Percentiles rank a stretch among this genome's conserved stretches.
Evolutionary conservation across 2,329 filamentous ascomycete species (phyloP).

Genomic region (Cercospora berteroae): DNA sequence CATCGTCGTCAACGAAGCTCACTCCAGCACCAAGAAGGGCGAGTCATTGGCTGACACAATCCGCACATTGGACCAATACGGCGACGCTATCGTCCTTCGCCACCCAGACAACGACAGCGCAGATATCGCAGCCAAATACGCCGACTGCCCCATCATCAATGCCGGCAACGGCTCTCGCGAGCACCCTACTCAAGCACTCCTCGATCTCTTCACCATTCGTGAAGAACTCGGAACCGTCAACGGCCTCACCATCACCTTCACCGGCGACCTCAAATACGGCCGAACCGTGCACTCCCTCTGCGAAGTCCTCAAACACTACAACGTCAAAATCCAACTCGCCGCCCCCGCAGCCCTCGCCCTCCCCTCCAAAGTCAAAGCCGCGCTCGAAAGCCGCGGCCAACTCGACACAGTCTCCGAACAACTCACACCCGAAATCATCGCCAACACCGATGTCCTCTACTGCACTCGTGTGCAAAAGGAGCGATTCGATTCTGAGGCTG

Average conservation of each 20-base stretch:
- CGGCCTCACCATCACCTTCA: conserved; percentile 92
- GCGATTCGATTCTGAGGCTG: conserved; percentile 75
- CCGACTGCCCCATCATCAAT: conserved; percentile 90
- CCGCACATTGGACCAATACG: conserved; percentile 89
- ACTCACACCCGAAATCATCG: conserved; percentile 83
- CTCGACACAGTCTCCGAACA: conserved; percentile 71
- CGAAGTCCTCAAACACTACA: conserved; percentile 92
- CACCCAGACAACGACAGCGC: conserved; percentile 82
- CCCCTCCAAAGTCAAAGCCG: conserved; percentile 69
- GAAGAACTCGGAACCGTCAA: conserved; percentile 96
- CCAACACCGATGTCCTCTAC: conserved; percentile 87
- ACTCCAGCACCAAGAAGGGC: conserved; percentile 90
- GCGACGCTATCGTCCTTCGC: conserved; percentile 91
- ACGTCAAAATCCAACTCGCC: conserved; percentile 89
- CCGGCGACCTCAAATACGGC: conserved; percentile 88
- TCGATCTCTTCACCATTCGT: conserved; percentile 97
- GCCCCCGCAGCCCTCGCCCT: conserved; percentile 76
- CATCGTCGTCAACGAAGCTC: conserved; percentile 74
- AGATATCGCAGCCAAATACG: conserved; percentile 79
- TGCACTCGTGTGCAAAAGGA: conserved; percentile 97
- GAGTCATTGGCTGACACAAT: conserved; percentile 92
- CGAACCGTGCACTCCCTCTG: conserved; percentile 93
- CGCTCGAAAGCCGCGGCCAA: conserved; percentile 71
- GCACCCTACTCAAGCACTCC: conserved; percentile 95
- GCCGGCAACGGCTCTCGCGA: conserved; percentile 94